Conservation (phyloP, 2,329 filamentous ascomycete species). For the Pseudocercospora ulei region DNA sequence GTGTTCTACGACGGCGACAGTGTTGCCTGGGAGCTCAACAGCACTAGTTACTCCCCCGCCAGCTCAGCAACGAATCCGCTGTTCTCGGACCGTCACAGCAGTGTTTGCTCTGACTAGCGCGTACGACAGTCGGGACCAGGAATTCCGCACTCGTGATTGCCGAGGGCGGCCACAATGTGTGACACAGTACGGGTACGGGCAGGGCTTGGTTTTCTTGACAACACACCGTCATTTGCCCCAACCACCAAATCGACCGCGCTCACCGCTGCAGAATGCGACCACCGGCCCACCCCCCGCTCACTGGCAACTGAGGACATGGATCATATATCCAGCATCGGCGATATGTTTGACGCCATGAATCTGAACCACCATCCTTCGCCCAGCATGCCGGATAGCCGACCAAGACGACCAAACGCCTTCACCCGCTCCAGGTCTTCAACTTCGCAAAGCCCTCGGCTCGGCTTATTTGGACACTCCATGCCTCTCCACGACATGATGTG, state of each 20-base stretch:
- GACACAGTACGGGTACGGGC: conserved; percentile 8
- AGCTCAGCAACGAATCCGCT: background rate
- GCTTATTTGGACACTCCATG: conserved; percentile 1
- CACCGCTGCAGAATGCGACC: conserved; percentile 3
- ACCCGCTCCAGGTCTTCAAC: conserved; percentile 1
- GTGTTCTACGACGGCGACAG: background rate
- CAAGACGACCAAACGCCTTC: conserved; percentile 1
- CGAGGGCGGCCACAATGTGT: background rate
- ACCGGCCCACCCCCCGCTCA: background rate
- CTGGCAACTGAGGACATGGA: conserved; percentile 4
- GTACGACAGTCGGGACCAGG: conserved; percentile 10
- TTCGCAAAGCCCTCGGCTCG: background rate
- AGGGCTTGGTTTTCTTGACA: conserved; percentile 1
- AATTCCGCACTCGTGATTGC: background rate
- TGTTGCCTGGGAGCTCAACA: conserved; percentile 1
- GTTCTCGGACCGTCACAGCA: background rate
- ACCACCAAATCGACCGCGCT: conserved; percentile 1
- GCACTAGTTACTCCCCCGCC: background rate
- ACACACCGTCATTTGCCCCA: background rate
- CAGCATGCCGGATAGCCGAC: conserved; percentile 6
- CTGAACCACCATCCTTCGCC: conserved; percentile 7
- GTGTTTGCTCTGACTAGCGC: conserved; percentile 10
- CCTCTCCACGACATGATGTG: conserved; percentile 11
- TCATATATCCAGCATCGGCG: conserved; percentile 8
- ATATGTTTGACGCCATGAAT: conserved; percentile 13